Evolutionary conservation across 345 rosid species (phyloP).

Genomic region (Arabis alpina): DNA sequence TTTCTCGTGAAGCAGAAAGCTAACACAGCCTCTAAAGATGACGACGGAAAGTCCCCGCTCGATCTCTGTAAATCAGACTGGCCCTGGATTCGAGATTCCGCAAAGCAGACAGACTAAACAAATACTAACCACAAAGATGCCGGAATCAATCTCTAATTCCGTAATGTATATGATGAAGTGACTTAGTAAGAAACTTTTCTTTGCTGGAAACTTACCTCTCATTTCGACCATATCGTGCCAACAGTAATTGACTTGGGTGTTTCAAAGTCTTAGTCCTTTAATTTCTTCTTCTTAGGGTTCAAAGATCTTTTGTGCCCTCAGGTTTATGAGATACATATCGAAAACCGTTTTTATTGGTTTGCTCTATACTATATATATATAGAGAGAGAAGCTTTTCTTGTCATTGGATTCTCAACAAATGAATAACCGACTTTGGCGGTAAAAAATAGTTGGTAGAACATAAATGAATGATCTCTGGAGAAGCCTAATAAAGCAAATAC

Average conservation of each 20-base stretch:
- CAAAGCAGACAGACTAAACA: slow-evolving; percentile 37
- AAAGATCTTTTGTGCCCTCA: slow-evolving; percentile 23
- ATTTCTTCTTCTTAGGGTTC: slow-evolving; percentile 5
- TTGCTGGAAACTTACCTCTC: slow-evolving; percentile 18
- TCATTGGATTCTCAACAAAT: slow-evolving; percentile 20
- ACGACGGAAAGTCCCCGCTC: slow-evolving; percentile 63
- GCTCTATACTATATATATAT: slow-evolving; percentile 8
- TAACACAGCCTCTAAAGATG: slow-evolving; percentile 60
- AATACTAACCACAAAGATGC: slow-evolving; percentile 37
- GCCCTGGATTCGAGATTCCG: slow-evolving; percentile 63
- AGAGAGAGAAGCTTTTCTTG: slow-evolving; percentile 15
- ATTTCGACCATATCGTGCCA: slow-evolving; percentile 11
- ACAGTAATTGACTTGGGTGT: slow-evolving; percentile 34
- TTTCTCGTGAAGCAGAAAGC: slow-evolving; percentile 85
- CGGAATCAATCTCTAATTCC: slow-evolving; percentile 22
- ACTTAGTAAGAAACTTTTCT: slow-evolving; percentile 34
- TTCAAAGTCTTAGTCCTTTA: slow-evolving; percentile 11
- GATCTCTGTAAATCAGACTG: slow-evolving; percentile 72
- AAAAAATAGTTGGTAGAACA: slow-evolving; percentile 26
- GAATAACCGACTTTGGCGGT: slow-evolving; percentile 57
- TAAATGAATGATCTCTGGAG: neutral
- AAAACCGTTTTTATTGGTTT: slow-evolving; percentile 34
- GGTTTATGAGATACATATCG: slow-evolving; percentile 20
- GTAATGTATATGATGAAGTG: slow-evolving; percentile 53
- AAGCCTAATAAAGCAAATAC: slow-evolving; percentile 20